Evolutionary conservation across 805 yeast species (phyloP).

Genomic region (Candida vaughaniae): DNA sequence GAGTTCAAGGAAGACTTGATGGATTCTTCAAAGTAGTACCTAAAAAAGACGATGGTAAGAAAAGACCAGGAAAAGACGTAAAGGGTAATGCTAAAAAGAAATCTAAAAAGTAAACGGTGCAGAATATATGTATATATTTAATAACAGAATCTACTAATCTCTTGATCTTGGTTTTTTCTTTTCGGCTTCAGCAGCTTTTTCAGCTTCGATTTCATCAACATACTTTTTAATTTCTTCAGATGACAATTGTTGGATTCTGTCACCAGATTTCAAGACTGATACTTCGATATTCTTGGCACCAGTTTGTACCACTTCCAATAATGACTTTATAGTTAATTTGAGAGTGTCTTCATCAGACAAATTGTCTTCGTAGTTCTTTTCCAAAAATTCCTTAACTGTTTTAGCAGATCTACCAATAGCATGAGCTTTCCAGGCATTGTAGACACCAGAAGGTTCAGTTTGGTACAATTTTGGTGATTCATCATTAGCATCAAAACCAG

Average conservation of each 20-base stretch:
- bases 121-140: neutral
- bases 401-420: constrained; percentile 94
- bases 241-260: constrained; percentile 55
- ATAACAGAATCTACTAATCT: constrained; percentile 14
- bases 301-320: constrained; percentile 95
- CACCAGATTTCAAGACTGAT: constrained; percentile 75
- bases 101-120: constrained; percentile 16
- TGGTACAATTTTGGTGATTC: constrained; percentile 78
- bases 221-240: constrained; percentile 71
- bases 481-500: constrained; percentile 92
- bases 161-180: constrained; percentile 53
- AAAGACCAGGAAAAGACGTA: constrained; percentile 28
- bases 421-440: constrained; percentile 96
- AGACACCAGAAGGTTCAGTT: constrained; percentile 97
- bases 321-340: constrained; percentile 77
- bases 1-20: constrained; percentile 89
- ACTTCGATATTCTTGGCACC: constrained; percentile 97
- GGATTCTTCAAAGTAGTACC: constrained; percentile 79
- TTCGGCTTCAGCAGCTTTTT: constrained; percentile 80
- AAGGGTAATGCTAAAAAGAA: constrained; percentile 28
- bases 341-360: constrained; percentile 68
- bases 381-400: constrained; percentile 93
- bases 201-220: constrained; percentile 83
- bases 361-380: constrained; percentile 74
- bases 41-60: constrained; percentile 37